Percentiles rank a stretch among this genome's conserved stretches.
These are phyloP conservation scores for Pachysandra terminalis DNA, from an alignment of 164 flowering plant genomes.

Conservation along the genomic window DNA sequence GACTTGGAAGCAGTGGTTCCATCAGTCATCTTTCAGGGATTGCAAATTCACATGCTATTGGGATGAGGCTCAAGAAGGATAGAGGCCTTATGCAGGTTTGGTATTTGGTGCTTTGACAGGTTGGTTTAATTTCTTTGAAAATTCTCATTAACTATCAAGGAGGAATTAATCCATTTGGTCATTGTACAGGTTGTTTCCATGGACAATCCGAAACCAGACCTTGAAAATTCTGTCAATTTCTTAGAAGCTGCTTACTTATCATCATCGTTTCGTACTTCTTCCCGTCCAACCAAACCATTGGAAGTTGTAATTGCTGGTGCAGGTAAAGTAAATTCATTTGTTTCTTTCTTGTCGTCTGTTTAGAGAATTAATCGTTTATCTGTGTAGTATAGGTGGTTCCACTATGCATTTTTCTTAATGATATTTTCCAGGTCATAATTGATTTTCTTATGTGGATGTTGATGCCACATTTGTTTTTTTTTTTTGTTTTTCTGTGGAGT, in stretches of 20 bases:
- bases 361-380: too few relatives aligned
- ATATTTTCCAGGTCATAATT: background rate
- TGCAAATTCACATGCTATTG: conserved; percentile 2
- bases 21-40: conserved; percentile 15
- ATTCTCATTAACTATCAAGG: background rate
- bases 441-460: background rate
- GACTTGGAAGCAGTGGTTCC: conserved; percentile 19
- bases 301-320: conserved; percentile 92
- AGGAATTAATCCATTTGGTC: conserved; percentile 4
- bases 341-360: background rate
- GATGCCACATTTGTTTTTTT: too few relatives aligned
- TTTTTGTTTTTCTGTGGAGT: too few relatives aligned
- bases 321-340: conserved; percentile 38
- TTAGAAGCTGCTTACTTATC: conserved; percentile 92
- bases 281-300: conserved; percentile 72
- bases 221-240: conserved; percentile 73
- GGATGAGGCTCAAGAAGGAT: conserved; percentile 5
- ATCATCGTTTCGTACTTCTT: conserved; percentile 53
- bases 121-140: background rate
- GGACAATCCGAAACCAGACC: conserved; percentile 91
- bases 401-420: too few relatives aligned
- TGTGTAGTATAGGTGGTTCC: background rate
- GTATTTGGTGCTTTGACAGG: background rate
- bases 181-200: conserved; percentile 66
- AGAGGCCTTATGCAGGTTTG: conserved; percentile 22